Conservation (phyloP, 371 early-diverging fungal species). For the Chytridiales sp. region DNA sequence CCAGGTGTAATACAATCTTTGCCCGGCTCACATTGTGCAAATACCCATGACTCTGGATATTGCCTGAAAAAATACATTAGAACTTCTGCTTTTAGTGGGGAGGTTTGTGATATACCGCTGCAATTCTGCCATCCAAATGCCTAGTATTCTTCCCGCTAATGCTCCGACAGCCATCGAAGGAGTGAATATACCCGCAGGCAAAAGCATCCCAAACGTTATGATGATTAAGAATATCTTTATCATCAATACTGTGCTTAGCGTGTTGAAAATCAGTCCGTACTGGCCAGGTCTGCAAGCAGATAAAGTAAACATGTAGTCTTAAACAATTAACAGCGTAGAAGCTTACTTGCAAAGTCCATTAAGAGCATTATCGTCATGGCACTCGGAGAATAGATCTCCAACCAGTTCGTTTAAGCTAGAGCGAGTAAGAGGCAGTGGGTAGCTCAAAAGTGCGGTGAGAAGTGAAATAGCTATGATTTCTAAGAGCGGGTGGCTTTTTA, state of each 20-base stretch:
- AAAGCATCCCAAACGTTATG: conserved; percentile 36
- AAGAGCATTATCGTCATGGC: conserved; percentile 37
- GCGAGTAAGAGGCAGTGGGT: conserved; percentile 75
- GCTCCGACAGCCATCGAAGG: conserved; percentile 93
- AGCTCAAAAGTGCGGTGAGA: conserved; percentile 73
- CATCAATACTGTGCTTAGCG: conserved; percentile 14
- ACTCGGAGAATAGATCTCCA: conserved; percentile 79
- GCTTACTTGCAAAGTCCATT: conserved; percentile 29
- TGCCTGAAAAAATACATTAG: conserved; percentile 1
- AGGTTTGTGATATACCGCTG: conserved; percentile 9
- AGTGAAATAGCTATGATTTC: conserved; percentile 76
- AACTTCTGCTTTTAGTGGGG: not conserved
- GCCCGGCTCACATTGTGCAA: conserved; percentile 16
- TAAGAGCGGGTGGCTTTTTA: conserved; percentile 54
- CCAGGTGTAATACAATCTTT: conserved; percentile 83
- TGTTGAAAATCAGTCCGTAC: no score
- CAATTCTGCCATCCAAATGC: conserved; percentile 51
- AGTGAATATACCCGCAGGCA: conserved; percentile 91
- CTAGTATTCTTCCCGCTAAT: conserved; percentile 84
- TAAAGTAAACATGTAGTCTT: not conserved
- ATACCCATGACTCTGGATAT: conserved; percentile 21
- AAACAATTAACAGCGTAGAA: not conserved
- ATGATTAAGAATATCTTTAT: conserved; percentile 33
- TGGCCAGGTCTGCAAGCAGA: conserved; percentile 1
- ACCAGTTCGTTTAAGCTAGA: conserved; percentile 65